Percentiles rank a stretch among this genome's conserved stretches.
These are phyloP conservation scores for Acanthamoeba culbertsoni DNA, from an alignment of 208 protist species.

Conservation along the genomic window DNA sequence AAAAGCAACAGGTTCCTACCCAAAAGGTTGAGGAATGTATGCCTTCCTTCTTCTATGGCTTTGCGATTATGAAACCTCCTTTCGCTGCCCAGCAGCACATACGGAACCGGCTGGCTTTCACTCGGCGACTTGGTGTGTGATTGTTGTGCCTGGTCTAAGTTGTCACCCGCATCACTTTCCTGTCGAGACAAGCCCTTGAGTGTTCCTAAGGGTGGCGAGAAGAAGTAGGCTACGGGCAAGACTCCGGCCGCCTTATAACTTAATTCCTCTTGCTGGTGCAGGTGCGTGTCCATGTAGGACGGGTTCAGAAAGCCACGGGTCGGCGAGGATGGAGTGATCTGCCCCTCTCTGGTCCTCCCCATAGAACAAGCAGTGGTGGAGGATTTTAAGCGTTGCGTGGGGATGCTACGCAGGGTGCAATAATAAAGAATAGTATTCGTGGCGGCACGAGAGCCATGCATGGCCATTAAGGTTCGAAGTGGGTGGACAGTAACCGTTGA, in stretches of 20 bases:
- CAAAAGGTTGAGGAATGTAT: neutral
- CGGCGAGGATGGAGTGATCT: neutral
- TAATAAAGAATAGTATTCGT: neutral
- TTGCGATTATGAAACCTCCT: no score
- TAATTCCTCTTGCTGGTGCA: neutral
- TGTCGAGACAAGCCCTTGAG: neutral
- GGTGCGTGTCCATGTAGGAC: neutral
- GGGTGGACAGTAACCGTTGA: no score
- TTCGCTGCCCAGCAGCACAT: slow-evolving; percentile 26
- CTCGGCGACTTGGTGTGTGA: neutral
- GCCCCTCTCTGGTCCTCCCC: neutral
- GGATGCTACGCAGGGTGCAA: neutral
- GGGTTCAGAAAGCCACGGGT: neutral
- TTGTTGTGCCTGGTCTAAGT: no score
- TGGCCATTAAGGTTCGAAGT: neutral
- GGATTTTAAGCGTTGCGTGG: no score
- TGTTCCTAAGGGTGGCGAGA: neutral
- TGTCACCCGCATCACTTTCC: neutral
- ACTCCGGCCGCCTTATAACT: neutral
- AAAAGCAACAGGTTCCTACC: neutral
- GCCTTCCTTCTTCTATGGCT: neutral
- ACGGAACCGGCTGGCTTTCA: neutral
- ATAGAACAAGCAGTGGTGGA: neutral
- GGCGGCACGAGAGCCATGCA: no score
- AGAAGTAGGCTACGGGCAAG: slow-evolving; percentile 20